Evolutionary conservation across 108 stramenopile species (phyloP).

Genomic region (Nannochloropsis salina): DNA sequence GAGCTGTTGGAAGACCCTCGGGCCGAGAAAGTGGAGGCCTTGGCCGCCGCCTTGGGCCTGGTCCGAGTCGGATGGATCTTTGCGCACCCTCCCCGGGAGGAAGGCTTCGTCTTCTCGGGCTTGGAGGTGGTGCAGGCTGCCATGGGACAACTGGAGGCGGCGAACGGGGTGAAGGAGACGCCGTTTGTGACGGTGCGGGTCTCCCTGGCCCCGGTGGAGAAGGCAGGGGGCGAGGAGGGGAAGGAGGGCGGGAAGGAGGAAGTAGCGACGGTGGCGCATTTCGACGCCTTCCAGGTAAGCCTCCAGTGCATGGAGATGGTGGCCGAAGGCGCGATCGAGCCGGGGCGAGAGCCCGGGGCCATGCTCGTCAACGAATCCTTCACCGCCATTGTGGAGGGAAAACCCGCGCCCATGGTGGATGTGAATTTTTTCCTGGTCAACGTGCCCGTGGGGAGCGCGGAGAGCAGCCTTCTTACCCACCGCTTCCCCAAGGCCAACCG

Average conservation of each 20-base stretch:
- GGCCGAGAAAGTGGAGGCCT: slow-evolving; percentile 72
- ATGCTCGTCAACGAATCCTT: slow-evolving; percentile 87
- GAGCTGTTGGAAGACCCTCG: slow-evolving; percentile 77
- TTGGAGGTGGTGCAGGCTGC: slow-evolving; percentile 86
- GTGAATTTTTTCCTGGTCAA: slow-evolving; percentile 87
- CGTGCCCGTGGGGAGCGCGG: slow-evolving; percentile 85
- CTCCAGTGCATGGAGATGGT: slow-evolving; percentile 97
- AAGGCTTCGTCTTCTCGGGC: slow-evolving; percentile 75
- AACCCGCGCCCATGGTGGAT: slow-evolving; percentile 72
- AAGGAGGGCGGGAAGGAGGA: background rate
- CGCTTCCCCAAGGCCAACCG: slow-evolving; percentile 81
- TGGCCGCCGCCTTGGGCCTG: slow-evolving; percentile 70
- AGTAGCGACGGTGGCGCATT: slow-evolving; percentile 36
- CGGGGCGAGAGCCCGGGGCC: slow-evolving; percentile 62
- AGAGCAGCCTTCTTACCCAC: slow-evolving; percentile 69
- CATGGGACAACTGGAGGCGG: slow-evolving; percentile 84
- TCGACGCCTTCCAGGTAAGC: slow-evolving; percentile 88
- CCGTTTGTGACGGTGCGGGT: slow-evolving; percentile 90
- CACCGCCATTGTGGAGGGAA: slow-evolving; percentile 93
- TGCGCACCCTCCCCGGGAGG: slow-evolving; percentile 84
- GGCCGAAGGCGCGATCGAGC: slow-evolving; percentile 76
- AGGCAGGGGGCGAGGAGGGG: slow-evolving; percentile 23
- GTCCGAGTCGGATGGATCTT: slow-evolving; percentile 89
- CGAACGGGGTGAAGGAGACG: slow-evolving; percentile 78
- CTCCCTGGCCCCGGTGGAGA: slow-evolving; percentile 48